Evolutionary conservation across 1,139 yeast species (phyloP).

Genomic region (Yamadazyma diospyri): DNA sequence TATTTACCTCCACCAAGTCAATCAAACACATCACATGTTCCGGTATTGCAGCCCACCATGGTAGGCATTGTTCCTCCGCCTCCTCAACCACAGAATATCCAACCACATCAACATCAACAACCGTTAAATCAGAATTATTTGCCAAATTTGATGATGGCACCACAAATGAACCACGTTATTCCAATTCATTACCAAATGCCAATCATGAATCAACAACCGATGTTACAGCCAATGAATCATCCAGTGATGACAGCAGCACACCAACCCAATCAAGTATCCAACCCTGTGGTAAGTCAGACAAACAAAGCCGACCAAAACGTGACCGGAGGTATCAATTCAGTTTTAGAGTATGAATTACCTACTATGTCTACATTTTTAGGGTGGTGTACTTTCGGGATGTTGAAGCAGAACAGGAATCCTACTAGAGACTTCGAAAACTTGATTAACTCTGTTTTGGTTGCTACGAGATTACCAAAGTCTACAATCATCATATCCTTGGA

Average conservation of each 20-base stretch:
- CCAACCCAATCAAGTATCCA: constrained; percentile 2
- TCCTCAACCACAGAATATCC: constrained; percentile 9
- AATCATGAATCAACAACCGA: not conserved
- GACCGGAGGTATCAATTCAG: constrained; percentile 71
- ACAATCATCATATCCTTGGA: constrained; percentile 78
- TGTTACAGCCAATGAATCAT: not conserved
- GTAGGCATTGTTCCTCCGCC: constrained; percentile 17
- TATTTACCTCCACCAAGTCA: constrained; percentile 14
- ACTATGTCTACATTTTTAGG: constrained; percentile 76
- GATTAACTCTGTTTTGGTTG: constrained; percentile 67
- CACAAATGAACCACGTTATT: constrained; percentile 8
- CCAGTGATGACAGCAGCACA: too few relatives aligned
- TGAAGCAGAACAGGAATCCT: constrained; percentile 49
- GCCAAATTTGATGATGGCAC: constrained; percentile 5
- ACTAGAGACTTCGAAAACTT: constrained; percentile 55
- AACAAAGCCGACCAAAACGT: constrained; percentile 7
- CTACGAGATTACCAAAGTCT: constrained; percentile 85
- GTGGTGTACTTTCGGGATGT: constrained; percentile 61
- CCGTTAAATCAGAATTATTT: constrained; percentile 2
- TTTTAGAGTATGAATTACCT: constrained; percentile 72
- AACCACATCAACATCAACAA: not conserved
- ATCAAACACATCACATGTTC: constrained; percentile 5
- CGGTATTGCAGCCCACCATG: constrained; percentile 16
- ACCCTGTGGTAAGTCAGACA: constrained; percentile 1
- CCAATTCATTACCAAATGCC: constrained; percentile 3